Evolutionary conservation across 345 rosid species (phyloP).

Genomic region (Eucalyptus brandiana): DNA sequence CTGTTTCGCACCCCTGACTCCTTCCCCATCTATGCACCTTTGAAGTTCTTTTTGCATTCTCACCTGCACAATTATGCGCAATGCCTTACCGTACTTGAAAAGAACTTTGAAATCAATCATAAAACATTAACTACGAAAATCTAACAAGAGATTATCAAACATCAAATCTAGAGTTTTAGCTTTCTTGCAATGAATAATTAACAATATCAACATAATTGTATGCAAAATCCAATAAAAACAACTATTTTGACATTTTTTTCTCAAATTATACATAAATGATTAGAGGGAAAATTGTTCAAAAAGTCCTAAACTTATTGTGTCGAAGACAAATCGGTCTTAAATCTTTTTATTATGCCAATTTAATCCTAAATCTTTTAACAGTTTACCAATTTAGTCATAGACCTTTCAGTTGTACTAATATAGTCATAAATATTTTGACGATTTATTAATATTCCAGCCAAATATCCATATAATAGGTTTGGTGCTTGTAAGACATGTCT

Average conservation of each 20-base stretch:
- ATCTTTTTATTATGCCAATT: fast-evolving
- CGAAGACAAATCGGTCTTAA: fast-evolving
- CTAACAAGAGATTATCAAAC: neutral
- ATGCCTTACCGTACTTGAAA: neutral
- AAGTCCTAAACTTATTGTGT: fast-evolving
- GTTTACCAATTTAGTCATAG: fast-evolving
- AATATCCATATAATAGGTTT: neutral
- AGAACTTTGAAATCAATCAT: neutral
- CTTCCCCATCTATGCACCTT: neutral
- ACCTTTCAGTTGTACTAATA: fast-evolving
- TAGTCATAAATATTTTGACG: no score
- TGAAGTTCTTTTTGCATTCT: neutral
- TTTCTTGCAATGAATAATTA: neutral
- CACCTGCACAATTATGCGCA: neutral
- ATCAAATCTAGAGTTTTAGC: neutral
- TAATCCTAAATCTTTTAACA: no score
- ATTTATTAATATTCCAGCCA: fast-evolving
- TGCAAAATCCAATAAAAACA: neutral
- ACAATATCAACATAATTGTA: neutral
- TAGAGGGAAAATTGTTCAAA: fast-evolving
- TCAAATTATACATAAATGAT: neutral
- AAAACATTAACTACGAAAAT: neutral
- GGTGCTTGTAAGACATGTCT: neutral
- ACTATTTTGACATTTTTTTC: neutral
- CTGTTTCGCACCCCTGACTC: neutral